Conservation (phyloP, 192 early-diverging fungal genomes). For the Gonapodya sp. region DNA sequence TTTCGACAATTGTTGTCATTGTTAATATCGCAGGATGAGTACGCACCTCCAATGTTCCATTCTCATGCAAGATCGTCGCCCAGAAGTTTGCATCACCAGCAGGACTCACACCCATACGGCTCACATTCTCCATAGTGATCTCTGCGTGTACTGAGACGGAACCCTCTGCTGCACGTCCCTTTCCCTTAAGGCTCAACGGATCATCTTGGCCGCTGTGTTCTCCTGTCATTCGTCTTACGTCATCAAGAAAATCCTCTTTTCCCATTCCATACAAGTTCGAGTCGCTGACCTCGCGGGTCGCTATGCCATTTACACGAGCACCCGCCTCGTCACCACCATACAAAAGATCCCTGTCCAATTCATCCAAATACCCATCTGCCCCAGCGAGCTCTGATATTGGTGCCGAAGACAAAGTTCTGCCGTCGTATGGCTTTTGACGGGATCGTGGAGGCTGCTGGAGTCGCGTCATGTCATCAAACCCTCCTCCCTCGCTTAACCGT, state of each 20-base stretch:
- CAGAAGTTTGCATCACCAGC: slow-evolving; percentile 38
- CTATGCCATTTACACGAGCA: not conserved
- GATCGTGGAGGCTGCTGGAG: not conserved
- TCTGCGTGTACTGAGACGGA: slow-evolving; percentile 23
- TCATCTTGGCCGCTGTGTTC: too few relatives aligned
- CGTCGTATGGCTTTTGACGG: not conserved
- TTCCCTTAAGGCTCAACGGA: slow-evolving; percentile 14
- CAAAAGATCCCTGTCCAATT: slow-evolving; percentile 26
- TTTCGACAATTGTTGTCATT: not conserved
- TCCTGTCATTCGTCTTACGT: slow-evolving; percentile 18
- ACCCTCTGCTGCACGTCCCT: slow-evolving; percentile 24
- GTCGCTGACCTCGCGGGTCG: not conserved
- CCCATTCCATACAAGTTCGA: slow-evolving; percentile 13
- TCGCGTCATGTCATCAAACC: not conserved
- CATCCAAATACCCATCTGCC: slow-evolving; percentile 13
- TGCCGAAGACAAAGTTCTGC: too few relatives aligned
- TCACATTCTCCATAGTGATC: slow-evolving; percentile 21
- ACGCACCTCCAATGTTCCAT: slow-evolving; percentile 56
- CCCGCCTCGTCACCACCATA: not conserved
- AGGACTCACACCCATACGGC: slow-evolving; percentile 13
- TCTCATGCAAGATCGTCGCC: slow-evolving; percentile 51
- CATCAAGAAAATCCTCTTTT: slow-evolving; percentile 45
- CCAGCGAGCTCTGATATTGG: not conserved
- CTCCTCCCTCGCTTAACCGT: not conserved
- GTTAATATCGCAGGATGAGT: not conserved